Base-by-base conservation (phyloP, 495 filamentous ascomycete species). In the Neurospora sp. region DNA sequence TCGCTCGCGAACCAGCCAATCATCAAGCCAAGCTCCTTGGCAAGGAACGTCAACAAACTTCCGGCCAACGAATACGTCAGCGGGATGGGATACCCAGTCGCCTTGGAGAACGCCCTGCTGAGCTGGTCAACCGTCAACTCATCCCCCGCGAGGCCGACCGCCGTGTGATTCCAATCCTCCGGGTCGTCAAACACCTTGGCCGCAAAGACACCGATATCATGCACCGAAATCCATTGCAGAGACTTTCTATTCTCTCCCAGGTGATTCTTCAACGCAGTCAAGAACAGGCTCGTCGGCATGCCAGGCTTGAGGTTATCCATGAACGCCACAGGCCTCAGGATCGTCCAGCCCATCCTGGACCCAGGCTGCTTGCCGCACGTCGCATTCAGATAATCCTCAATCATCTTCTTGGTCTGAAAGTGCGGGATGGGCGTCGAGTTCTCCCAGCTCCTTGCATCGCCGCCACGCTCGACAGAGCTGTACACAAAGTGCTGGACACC, bases 401-500 rank as follows among this genome's bases (percentile, higher is more conserved):
- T 90, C 2, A 86, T 76, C 75, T 91, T 84, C 79, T 94, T 93
- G 81, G 78, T 83, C 72, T 86, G 85, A 79, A 93, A 93, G 77
- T 93, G 91, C 38, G 90, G 89, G 60, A 93, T 84, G 0, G 85
- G 79, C 0, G 92, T 93, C 7, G 86, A 82, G 73, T 88, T 90
- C 9, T 82, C 76, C 75, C 86, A 86, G 37, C 87, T 90, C 0
- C 78, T 78, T 5, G 84, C 81, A 18, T 84, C 82, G 38, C 90
- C 91, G 60, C 91, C 90, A 5, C 92, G 89, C 76, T 93, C 92
- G 8, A 92, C 90, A 69, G 86, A 89, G 49, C 83, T 86, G 82
- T 92, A 93, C 10, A 94, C 88, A 77, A 94, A 92, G 76, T 89
- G 86, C 72, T 84, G 82, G 72, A 93, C 89, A 20, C 86, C 84